Evolutionary conservation across 208 protist species (phyloP), one percentile per base, ranked within the genome.

Genomic region (Leptomonas pyrrhocoris): DNA sequence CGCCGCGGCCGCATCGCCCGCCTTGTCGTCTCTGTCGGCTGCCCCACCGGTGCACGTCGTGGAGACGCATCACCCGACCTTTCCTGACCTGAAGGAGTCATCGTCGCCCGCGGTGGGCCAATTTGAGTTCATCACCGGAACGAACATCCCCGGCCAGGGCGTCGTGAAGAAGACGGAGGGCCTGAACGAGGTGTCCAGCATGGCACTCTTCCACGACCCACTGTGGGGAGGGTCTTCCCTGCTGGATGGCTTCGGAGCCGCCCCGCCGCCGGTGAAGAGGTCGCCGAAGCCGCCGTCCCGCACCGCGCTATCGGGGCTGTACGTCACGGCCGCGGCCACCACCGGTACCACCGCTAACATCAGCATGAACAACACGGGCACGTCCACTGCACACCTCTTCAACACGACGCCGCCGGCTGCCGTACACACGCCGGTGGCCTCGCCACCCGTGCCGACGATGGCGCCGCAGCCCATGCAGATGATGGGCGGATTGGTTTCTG

Each of bases 151-250:
- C 12, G 85, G 84, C 19, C 73, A 73, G 12, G 83, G 70, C 11
- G 54, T 79, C 11, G 72, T 77, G 38, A 72, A 71, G 46, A 68
- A 57, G 48, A 23, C 55, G 2, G 50, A 79, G 43, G 19, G 25
- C 23, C 9, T 58, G 38, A 54, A 42, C 40, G 60, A 57, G 36
- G 16, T 66, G n/a, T 58, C 79, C 19, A 74, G 74, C 64, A 62
- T 94, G 38, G 83, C 88, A 4, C 71, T 94, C 43, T 94, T 94
- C 67, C 88, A 94, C 64, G 85, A 94, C 78, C 85, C 85, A 7
- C 68, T 94, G 51, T 94, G 88, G 88, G 83, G 85, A 6, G 76
- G 78, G 34, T 30, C 28, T 48, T 70, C 64, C 16, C 45, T 74
- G 27, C 27, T 74, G 15, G 70, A 76, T 43, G 36, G 57, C 27